These are phyloP conservation scores for Bathelium albidoporum DNA, from an alignment of 495 filamentous ascomycete genomes.

Conservation along the genomic window DNA sequence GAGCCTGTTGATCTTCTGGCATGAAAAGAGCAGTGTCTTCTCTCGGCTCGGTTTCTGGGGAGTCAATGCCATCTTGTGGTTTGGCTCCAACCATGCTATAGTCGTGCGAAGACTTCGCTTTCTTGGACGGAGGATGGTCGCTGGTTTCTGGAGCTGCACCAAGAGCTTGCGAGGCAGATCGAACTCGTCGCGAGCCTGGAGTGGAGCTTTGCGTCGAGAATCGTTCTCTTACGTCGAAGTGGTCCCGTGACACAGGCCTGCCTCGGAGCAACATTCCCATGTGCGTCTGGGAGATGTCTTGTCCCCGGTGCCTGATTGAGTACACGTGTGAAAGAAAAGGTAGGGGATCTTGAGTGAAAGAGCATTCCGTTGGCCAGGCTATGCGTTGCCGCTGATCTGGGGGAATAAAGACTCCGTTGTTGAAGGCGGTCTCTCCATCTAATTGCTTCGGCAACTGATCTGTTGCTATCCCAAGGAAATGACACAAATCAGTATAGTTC, in stretches of 20 bases:
- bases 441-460: constrained; percentile 1
- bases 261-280: background rate
- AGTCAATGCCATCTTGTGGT: background rate
- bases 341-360: background rate
- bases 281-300: background rate
- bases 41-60: background rate
- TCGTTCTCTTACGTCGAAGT: background rate
- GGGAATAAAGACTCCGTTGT: background rate
- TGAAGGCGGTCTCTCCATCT: background rate
- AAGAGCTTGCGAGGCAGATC: background rate
- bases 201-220: background rate
- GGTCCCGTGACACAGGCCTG: background rate
- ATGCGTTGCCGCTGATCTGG: background rate
- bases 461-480: constrained; percentile 40
- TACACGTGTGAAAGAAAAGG: background rate
- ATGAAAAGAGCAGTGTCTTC: background rate
- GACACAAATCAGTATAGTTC: constrained; percentile 45
- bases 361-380: background rate
- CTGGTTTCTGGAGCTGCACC: background rate
- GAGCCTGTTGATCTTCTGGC: background rate
- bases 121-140: background rate
- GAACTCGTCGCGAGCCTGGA: background rate
- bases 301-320: background rate
- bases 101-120: background rate
- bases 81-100: background rate